A percentile compares a stretch with the other conserved stretches of the same genome.
Evolutionary conservation across 1,284 basidiomycete species (phyloP).

Genomic region (Trichosporon ovoides): DNA sequence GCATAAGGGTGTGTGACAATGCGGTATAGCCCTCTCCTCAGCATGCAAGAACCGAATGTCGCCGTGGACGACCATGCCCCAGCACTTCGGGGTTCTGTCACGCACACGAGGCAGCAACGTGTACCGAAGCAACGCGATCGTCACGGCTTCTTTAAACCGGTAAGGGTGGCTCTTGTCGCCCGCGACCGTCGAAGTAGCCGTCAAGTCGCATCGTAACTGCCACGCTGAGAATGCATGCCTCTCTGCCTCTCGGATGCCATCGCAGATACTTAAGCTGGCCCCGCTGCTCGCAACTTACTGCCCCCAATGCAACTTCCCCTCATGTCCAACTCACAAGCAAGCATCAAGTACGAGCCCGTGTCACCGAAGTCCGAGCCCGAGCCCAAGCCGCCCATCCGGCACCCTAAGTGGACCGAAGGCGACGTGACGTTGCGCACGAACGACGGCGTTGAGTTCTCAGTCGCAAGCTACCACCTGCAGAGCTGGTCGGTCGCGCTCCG

Average conservation of each 20-base stretch:
- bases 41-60: too few relatives aligned
- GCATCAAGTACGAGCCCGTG: not conserved
- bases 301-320: not conserved
- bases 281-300: not conserved
- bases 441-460: not conserved
- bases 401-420: not conserved
- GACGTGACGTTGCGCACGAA: not conserved
- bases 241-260: not conserved
- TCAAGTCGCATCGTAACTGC: not conserved
- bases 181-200: not conserved
- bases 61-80: too few relatives aligned
- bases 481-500: conserved; percentile 1
- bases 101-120: too few relatives aligned
- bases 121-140: not conserved
- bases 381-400: not conserved
- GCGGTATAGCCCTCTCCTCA: too few relatives aligned
- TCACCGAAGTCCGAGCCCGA: not conserved
- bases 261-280: not conserved
- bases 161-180: not conserved
- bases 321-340: not conserved
- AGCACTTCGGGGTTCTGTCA: too few relatives aligned
- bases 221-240: not conserved
- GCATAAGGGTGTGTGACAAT: too few relatives aligned
- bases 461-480: conserved; percentile 1
- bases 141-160: not conserved